Percentiles rank a stretch among this genome's conserved stretches.
Conservation (phyloP, 2,329 filamentous ascomycete genomes). For the Colletotrichum gloeosporioides region DNA sequence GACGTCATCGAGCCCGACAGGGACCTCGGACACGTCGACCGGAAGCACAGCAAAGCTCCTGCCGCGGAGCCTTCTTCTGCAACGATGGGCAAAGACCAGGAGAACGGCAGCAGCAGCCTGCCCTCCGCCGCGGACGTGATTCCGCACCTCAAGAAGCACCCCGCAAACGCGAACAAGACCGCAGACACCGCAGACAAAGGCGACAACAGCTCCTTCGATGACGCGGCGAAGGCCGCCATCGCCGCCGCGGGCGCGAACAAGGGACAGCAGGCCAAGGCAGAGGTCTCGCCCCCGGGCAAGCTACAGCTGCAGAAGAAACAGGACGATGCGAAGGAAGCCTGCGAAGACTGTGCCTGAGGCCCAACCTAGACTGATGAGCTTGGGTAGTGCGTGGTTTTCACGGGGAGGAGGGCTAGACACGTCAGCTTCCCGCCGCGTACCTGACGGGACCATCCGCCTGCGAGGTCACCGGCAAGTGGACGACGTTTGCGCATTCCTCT, state of each 20-base stretch:
- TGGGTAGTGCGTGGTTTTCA: background rate
- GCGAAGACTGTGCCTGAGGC: conserved; percentile 17
- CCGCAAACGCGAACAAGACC: background rate
- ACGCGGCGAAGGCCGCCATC: conserved; percentile 9
- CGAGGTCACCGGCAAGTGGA: background rate
- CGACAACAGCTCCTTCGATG: background rate
- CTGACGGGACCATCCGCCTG: background rate
- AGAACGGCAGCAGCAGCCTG: background rate
- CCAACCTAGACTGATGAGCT: background rate
- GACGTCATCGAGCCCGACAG: conserved; percentile 81
- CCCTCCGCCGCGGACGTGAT: conserved; percentile 1
- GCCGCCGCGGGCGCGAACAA: conserved; percentile 17
- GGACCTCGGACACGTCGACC: conserved; percentile 83
- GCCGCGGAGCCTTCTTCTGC: background rate
- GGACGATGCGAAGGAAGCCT: background rate
- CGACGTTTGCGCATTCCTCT: background rate
- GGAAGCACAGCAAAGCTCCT: conserved; percentile 39
- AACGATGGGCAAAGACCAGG: background rate
- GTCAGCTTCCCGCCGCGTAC: background rate
- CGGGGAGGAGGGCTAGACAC: background rate
- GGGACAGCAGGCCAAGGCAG: conserved; percentile 9
- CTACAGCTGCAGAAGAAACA: background rate
- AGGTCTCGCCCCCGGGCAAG: background rate
- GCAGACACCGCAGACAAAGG: background rate
- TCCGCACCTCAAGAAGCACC: conserved; percentile 13